Evolutionary conservation across 2,329 filamentous ascomycete genomes (phyloP).

Genomic region (Biscogniauxia mediterranea): DNA sequence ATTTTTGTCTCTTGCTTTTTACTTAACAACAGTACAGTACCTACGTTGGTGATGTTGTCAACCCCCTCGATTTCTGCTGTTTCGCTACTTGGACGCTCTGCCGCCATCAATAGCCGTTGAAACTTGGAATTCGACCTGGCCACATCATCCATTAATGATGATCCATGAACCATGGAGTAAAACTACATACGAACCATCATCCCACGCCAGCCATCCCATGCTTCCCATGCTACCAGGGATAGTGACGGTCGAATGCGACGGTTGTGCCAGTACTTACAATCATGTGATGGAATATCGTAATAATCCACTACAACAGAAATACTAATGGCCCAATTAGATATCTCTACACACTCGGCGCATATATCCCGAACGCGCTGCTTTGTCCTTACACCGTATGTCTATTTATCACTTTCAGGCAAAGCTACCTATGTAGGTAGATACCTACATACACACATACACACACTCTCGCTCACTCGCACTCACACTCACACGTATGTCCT

Average conservation of each 20-base stretch:
- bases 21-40: too few relatives aligned
- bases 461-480: background rate
- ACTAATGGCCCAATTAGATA: background rate
- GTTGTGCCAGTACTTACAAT: constrained; percentile 13
- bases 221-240: constrained; percentile 8
- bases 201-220: constrained; percentile 4
- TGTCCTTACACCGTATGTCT: constrained; percentile 1
- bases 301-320: constrained; percentile 2
- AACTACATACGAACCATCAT: constrained; percentile 2
- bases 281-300: constrained; percentile 24
- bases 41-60: too few relatives aligned
- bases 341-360: background rate
- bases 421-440: background rate
- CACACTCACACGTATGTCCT: background rate
- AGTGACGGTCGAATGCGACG: constrained; percentile 13
- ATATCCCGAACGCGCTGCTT: constrained; percentile 1
- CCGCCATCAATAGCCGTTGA: background rate
- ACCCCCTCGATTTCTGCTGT: background rate
- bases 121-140: background rate
- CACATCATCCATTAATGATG: background rate
- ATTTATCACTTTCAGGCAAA: background rate
- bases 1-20: too few relatives aligned
- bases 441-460: background rate
- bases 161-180: constrained; percentile 3
- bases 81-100: background rate